Conservation (phyloP, 2,329 filamentous ascomycete genomes). For the Trichophaea hybrida region DNA sequence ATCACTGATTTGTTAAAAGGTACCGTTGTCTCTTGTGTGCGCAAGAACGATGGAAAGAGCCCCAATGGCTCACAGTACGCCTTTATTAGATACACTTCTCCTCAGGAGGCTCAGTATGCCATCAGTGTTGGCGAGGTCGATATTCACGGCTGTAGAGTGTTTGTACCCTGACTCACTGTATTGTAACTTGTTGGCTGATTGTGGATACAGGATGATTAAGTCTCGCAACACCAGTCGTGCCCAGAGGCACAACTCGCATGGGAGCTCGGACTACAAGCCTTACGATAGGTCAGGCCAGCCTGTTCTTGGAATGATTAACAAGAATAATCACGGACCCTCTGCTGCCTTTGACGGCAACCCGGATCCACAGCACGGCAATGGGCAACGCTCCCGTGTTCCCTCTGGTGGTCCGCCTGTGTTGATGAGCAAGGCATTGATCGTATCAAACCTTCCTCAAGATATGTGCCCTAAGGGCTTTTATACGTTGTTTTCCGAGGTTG, state of each 20-base stretch:
- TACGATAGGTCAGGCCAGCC: constrained; percentile 9
- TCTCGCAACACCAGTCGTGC: constrained; percentile 20
- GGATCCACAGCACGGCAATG: neutral
- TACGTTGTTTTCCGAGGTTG: constrained; percentile 17
- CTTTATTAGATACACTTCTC: constrained; percentile 20
- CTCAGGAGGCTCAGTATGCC: constrained; percentile 21
- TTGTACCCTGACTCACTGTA: neutral
- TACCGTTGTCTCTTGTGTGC: constrained; percentile 14
- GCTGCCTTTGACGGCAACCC: neutral
- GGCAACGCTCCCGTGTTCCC: neutral
- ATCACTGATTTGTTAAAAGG: constrained; percentile 4
- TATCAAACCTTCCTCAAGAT: constrained; percentile 23
- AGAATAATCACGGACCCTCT: neutral
- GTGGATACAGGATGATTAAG: constrained; percentile 17
- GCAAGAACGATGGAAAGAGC: constrained; percentile 11
- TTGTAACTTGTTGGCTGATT: constrained; percentile 1
- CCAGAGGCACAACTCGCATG: constrained; percentile 14
- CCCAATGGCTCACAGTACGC: constrained; percentile 18
- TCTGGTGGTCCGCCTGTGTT: neutral
- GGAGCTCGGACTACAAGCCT: constrained; percentile 3
- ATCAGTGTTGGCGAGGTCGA: constrained; percentile 18
- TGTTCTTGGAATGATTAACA: constrained; percentile 14
- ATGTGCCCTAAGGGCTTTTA: constrained; percentile 23
- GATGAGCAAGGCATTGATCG: constrained; percentile 20
- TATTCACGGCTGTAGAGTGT: constrained; percentile 20